phyloP scores from a whole-genome alignment of 2,329 filamentous ascomycete genomes.

The Penicillium sp. region DNA sequence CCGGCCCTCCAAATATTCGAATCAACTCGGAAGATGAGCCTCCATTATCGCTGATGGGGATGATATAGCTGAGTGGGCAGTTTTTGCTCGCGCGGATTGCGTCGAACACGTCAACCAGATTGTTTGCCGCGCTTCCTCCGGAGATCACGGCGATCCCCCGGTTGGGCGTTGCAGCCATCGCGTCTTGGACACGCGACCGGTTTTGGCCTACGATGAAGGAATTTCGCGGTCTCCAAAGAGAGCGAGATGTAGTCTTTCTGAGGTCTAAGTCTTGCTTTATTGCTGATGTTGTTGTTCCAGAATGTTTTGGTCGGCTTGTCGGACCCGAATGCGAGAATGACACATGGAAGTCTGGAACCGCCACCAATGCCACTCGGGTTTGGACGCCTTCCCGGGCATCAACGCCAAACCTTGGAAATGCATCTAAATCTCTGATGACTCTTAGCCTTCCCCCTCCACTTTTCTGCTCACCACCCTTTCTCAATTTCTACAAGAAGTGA shows the following conservation, averaged over 20 bases:
- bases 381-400: neutral
- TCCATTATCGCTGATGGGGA: slow-evolving; percentile 94
- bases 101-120: slow-evolving; percentile 85
- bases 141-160: slow-evolving; percentile 81
- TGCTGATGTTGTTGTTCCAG: neutral
- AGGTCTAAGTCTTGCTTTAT: neutral
- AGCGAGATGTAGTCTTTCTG: too few relatives aligned
- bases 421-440: too few relatives aligned
- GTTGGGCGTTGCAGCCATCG: slow-evolving; percentile 18
- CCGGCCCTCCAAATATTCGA: slow-evolving; percentile 89
- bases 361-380: neutral
- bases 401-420: neutral
- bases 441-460: neutral
- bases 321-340: neutral
- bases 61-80: slow-evolving; percentile 77
- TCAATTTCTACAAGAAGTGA: too few relatives aligned
- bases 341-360: neutral
- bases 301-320: neutral
- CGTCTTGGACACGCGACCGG: neutral
- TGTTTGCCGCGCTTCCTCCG: slow-evolving; percentile 92
- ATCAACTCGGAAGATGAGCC: slow-evolving; percentile 93
- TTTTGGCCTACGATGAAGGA: neutral
- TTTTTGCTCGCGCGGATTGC: slow-evolving; percentile 63
- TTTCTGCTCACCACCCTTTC: too few relatives aligned
- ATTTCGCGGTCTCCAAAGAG: neutral